These are phyloP conservation scores for Fraxinus latifolia DNA, from an alignment of 305 asterid species.

Conservation along the genomic window DNA sequence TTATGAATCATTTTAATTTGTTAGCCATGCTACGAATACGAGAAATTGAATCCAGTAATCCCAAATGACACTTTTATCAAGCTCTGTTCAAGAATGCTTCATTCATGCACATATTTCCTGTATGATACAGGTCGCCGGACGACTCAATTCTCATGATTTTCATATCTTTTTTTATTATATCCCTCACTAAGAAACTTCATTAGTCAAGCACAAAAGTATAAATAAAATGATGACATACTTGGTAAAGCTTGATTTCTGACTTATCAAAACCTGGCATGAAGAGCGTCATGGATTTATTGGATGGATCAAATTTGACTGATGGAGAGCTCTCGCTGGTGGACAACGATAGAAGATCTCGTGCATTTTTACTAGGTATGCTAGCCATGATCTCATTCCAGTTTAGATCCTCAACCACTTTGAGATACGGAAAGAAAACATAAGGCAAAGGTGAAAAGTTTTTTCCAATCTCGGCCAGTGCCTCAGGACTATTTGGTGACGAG, in stretches of 20 bases:
- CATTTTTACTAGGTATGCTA: slow-evolving; percentile 46
- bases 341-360: slow-evolving; percentile 47
- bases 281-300: slow-evolving; percentile 64
- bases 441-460: slow-evolving; percentile 62
- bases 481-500: slow-evolving; percentile 29
- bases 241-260: slow-evolving; percentile 94
- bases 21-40: neutral
- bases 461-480: slow-evolving; percentile 24
- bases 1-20: slow-evolving; percentile 5
- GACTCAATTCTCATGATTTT: neutral
- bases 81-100: neutral
- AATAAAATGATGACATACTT: slow-evolving; percentile 39
- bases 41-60: neutral
- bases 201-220: neutral
- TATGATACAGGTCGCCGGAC: neutral
- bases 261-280: slow-evolving; percentile 98
- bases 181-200: neutral
- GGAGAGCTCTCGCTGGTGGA: slow-evolving; percentile 26
- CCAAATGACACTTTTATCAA: neutral
- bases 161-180: neutral
- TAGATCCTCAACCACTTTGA: slow-evolving; percentile 31
- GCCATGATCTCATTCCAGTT: slow-evolving; percentile 60
- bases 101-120: neutral
- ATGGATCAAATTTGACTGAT: slow-evolving; percentile 56
- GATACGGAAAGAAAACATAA: slow-evolving; percentile 51